Evolutionary conservation across 1,139 yeast species (phyloP), one percentile per base, ranked within the genome.

Genomic region (Nakaseomyces sp.): DNA sequence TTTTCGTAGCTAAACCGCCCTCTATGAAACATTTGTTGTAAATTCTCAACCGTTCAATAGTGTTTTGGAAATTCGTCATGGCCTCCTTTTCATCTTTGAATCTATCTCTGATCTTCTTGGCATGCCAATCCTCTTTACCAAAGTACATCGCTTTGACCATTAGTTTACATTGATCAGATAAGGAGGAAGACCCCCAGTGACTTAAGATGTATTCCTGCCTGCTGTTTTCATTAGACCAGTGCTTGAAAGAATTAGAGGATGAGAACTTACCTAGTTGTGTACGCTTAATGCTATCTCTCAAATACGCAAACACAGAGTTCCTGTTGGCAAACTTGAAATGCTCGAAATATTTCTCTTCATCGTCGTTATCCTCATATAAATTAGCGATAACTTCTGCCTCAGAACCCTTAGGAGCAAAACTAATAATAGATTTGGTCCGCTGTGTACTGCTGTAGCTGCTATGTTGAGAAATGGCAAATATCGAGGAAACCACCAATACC

Each of bases 1-100:
- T 19, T 4, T 33, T 19, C 7, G 44, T 26, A 7, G 19, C 29
- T 12, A 37, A 12, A 10, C 37, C 33, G 22, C 31, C 37, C 7
- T 38, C 36, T 5, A 43, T 12, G 31, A 48, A 48, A 35, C 51
- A 48, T 17, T 46, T 39, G 26, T 48, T 36, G 31, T 40, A 48
- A 9, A 43, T 39, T 40, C 49, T 44, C 13, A 48, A 18, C 20
- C 49, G 30, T 40, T 48, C 49, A 5, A 40, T 42, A 5, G 37
- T 24, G 8, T 17, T 15, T 4, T 30, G 22, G 18, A 20, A 9
- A 6, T 16, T 10, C 1, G 8, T 20, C 16, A 15, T 9, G 2
- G 9, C 26, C n/a, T 40, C 36, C 7, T 33, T 20, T 2, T n/a
- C 6, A 9, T 26, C 31, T 5, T 28, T 29, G n/a, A 10, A n/a